phyloP scores from a whole-genome alignment of 176 grass and related monocot species.

The Carex littledalei region DNA sequence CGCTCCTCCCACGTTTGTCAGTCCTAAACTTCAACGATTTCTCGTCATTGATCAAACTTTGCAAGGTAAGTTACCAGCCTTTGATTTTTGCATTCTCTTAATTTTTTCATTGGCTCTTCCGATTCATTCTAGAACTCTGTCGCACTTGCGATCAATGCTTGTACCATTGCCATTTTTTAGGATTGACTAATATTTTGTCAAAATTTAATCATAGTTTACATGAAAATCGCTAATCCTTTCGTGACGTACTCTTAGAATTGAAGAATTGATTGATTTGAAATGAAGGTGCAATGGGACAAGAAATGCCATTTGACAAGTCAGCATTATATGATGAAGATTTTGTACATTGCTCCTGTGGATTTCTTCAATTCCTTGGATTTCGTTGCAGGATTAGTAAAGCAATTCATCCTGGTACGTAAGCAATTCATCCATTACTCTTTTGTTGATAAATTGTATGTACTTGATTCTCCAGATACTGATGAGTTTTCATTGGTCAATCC shows the following conservation, averaged over 20 bases:
- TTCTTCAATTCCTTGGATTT: conserved; percentile 22
- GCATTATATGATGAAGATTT: conserved; percentile 10
- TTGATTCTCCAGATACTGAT: neutral
- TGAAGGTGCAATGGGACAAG: conserved; percentile 19
- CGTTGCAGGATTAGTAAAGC: conserved; percentile 4
- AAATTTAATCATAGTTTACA: neutral
- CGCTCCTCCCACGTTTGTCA: neutral
- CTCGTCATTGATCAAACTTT: conserved; percentile 1
- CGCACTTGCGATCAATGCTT: neutral
- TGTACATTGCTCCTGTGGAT: neutral
- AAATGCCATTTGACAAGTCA: neutral
- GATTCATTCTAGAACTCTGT: neutral
- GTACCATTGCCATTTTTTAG: neutral
- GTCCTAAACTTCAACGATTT: conserved; percentile 10
- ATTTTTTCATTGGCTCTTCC: neutral
- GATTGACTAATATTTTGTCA: neutral
- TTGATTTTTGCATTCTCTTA: neutral
- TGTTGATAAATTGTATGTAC: neutral
- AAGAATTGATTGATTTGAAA: neutral
- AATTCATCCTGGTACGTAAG: conserved; percentile 3
- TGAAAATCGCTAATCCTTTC: neutral
- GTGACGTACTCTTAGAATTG: neutral
- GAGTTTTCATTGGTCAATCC: neutral
- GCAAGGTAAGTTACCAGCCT: neutral
- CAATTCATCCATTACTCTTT: neutral